Evolutionary conservation across 495 filamentous ascomycete genomes (phyloP).

Genomic region (Parmelia sp.): DNA sequence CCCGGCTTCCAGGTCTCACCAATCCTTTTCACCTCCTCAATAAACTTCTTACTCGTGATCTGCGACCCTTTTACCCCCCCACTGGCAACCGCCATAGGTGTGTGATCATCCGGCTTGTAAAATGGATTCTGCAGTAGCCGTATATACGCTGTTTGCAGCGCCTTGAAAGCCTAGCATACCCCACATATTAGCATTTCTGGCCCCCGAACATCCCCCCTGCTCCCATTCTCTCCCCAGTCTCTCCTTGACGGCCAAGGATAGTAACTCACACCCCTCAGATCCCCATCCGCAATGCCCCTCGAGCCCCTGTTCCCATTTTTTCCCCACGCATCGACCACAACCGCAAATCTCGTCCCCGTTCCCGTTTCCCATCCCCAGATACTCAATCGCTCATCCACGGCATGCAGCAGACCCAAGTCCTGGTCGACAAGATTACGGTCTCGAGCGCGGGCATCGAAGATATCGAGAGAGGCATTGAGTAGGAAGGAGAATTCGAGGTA

Average conservation of each 20-base stretch:
- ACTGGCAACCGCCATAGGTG: slow-evolving; percentile 39
- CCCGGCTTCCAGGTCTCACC: slow-evolving; percentile 61
- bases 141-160: slow-evolving; percentile 87
- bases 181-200: neutral
- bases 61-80: slow-evolving; percentile 47
- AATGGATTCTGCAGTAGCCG: slow-evolving; percentile 89
- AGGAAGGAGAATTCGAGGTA: slow-evolving; percentile 86
- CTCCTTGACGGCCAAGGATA: slow-evolving; percentile 37
- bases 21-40: slow-evolving; percentile 74
- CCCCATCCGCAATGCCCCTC: slow-evolving; percentile 41
- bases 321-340: slow-evolving; percentile 81
- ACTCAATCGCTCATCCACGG: slow-evolving; percentile 83
- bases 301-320: slow-evolving; percentile 28
- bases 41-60: slow-evolving; percentile 77
- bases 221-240: too few species aligned
- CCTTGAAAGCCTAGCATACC: slow-evolving; percentile 65
- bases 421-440: slow-evolving; percentile 61
- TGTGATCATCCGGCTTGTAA: slow-evolving; percentile 81
- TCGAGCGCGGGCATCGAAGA: slow-evolving; percentile 74
- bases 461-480: slow-evolving; percentile 82
- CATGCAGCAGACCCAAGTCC: slow-evolving; percentile 86
- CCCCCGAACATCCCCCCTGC: neutral
- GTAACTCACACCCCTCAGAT: slow-evolving; percentile 69
- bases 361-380: slow-evolving; percentile 97
- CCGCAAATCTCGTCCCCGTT: slow-evolving; percentile 82